Evolutionary conservation across 768 basidiomycete species (phyloP), one percentile per base, ranked within the genome.

Genomic region (Pisolithus albus): DNA sequence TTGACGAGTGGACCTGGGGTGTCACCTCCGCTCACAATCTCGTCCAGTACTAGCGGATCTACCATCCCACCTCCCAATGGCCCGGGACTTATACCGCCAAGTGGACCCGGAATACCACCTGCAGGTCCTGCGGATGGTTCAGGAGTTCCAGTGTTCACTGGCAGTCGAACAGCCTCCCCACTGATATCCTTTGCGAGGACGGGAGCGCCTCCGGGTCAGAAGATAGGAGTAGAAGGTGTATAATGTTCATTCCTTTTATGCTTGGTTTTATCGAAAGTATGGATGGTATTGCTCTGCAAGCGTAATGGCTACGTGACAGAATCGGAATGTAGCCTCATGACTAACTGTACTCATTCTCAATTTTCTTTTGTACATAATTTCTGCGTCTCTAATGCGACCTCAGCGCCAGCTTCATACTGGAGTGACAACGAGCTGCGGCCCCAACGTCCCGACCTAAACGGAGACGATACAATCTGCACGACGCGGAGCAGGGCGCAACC

Each of bases 61-160:
- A 64, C 62, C 7, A 66, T 65, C 26, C 55, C 62, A 0, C 62
- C 60, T 49, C 60, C 64, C 0, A 50, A 7, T 53, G 21, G 41
- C 7, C 30, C 53, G 37, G 40, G 55, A 28, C 41, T 47, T 3
- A 32, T 28, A 15, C 41, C 41, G 34, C 34, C 13, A 0, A 50
- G 7, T 50, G 21, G 41, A 30, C 30, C 53, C 41, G 40, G 55
- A 26, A 47, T 47, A 4, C 38, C 41, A 15, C 41, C 41, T 3
- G 40, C 40, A 18, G 40, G 40, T 19, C 18, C 18, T 1, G 21
- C 11, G 40, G 21, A 21, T 19, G 40, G 40, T 18, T 5, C 40
- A 7, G 43, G 43, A 21, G 26, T 44, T n/a, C 47, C 39, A 18
- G 19, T 40, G 16, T 64, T 63, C 18, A 11, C 47, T 32, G 19